A percentile compares a stretch with the other conserved stretches of the same genome.
Conservation (phyloP, 2,329 filamentous ascomycete species). For the Bipolaris gigantea region DNA sequence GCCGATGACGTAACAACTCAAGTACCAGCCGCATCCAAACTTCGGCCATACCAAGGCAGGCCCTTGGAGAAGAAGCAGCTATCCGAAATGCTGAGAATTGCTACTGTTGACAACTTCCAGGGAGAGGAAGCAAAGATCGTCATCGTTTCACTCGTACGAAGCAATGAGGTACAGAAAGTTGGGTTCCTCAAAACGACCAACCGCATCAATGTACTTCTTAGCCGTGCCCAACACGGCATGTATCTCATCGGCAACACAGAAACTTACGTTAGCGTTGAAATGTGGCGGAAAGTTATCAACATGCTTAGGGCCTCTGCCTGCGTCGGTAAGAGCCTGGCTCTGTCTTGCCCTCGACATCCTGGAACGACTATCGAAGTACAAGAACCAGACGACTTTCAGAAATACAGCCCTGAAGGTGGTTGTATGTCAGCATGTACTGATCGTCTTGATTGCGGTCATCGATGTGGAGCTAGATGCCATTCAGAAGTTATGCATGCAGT, state of each 20-base stretch:
- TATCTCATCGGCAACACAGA: slow-evolving; percentile 69
- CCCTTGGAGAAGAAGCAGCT: slow-evolving; percentile 29
- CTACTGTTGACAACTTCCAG: slow-evolving; percentile 76
- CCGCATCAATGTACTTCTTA: slow-evolving; percentile 69
- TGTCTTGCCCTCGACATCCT: slow-evolving; percentile 37
- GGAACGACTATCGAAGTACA: slow-evolving; percentile 28
- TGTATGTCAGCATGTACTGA: slow-evolving; percentile 27
- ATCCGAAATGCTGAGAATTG: slow-evolving; percentile 45
- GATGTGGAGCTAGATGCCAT: slow-evolving; percentile 35
- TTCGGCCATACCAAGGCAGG: slow-evolving; percentile 11
- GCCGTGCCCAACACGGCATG: slow-evolving; percentile 69
- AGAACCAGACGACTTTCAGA: slow-evolving; percentile 34
- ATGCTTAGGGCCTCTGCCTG: slow-evolving; percentile 49
- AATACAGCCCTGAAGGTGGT: slow-evolving; percentile 37
- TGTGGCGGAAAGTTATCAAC: slow-evolving; percentile 64
- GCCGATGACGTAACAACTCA: background rate
- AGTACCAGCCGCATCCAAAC: background rate
- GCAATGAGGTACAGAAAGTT: slow-evolving; percentile 60
- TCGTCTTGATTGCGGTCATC: slow-evolving; percentile 36
- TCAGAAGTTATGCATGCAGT: slow-evolving; percentile 34
- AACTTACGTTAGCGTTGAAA: slow-evolving; percentile 59
- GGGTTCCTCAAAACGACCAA: slow-evolving; percentile 70
- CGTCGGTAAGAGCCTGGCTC: slow-evolving; percentile 21
- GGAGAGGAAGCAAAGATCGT: slow-evolving; percentile 75
- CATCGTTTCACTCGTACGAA: slow-evolving; percentile 70